Base-by-base conservation (phyloP, 2,329 filamentous ascomycete genomes). In the Fusarium gaditjirri region DNA sequence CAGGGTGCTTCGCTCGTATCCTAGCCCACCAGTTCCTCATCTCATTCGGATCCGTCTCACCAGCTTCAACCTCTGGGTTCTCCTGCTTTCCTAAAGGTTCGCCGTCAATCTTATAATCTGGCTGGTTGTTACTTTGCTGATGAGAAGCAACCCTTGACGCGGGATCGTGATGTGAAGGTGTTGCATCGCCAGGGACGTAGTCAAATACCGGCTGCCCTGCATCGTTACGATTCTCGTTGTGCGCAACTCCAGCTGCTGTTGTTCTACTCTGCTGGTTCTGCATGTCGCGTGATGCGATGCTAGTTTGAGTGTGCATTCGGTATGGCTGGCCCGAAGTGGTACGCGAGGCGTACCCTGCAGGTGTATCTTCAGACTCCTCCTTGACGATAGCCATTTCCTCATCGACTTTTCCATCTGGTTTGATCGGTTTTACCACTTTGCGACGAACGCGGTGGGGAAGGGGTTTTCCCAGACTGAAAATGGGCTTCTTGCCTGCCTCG, bases 11-110 rank as follows among this genome's bases (percentile, higher is more conserved):
- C 2, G 70, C 74, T 11, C 74, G 62, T 25, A 76, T 16, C 4
- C 65, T 69, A 19, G 74, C 74, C 74, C 74, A 76, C 68, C 70
- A 75, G 12, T 76, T 76, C 4, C 74, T 71, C 56, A 68, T 46
- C 17, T 74, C 65, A 25, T 76, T 50, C 4, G 72, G 67, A 21
- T 76, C 39, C 1, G 17, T 42, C 11, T 67, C 57, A 1, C 72
- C 74, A 21, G 23, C 14, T 49, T 75, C 73, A 4, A 72, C 74
- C 6, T 49, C 60, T 2, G 54, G 31, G 8, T 63, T 49, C 31
- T 76, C 72, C 13, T 60, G 62, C 2, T 70, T 66, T 0, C 71
- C 72, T 3, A 76, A 36, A 10, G 74, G 74, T 11, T 76, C 74
- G 0, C 59, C 46, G 1, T 76, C 72, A 5, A 76, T 50, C 8